Evolutionary conservation across 2,329 filamentous ascomycete species (phyloP).

Genomic region (Capronia coronata): DNA sequence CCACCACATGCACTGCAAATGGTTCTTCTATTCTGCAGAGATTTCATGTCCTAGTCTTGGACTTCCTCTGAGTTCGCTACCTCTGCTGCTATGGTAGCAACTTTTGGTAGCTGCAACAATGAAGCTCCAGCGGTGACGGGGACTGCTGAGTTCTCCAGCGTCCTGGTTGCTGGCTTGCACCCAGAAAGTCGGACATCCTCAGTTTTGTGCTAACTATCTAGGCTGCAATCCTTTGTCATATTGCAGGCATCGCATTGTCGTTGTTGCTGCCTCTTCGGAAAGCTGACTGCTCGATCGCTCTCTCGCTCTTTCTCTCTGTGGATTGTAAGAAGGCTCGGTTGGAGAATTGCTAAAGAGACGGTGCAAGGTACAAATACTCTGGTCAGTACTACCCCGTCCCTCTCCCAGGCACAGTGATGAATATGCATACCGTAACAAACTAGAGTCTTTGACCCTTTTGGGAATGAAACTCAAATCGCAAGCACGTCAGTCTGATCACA

Average conservation of each 20-base stretch:
- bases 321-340: too few species aligned
- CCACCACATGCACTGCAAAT: neutral
- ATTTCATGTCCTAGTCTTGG: too few species aligned
- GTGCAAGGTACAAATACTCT: neutral
- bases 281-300: too few species aligned
- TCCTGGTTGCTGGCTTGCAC: neutral
- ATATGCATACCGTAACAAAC: conserved; percentile 48
- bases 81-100: too few species aligned
- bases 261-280: too few species aligned
- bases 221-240: neutral
- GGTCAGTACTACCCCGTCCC: neutral
- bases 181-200: neutral
- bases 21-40: too few species aligned
- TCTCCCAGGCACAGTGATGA: conserved; percentile 18
- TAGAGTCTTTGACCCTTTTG: conserved; percentile 93
- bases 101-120: neutral
- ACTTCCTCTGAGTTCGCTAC: too few species aligned
- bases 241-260: too few species aligned
- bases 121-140: too few species aligned
- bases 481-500: conserved; percentile 87
- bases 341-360: too few species aligned
- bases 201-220: neutral
- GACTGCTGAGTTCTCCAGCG: too few species aligned
- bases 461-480: conserved; percentile 71
- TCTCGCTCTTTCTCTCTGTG: too few species aligned